Conservation (phyloP, 108 stramenopile genomes). For the Fragilariopsis cylindrus region DNA sequence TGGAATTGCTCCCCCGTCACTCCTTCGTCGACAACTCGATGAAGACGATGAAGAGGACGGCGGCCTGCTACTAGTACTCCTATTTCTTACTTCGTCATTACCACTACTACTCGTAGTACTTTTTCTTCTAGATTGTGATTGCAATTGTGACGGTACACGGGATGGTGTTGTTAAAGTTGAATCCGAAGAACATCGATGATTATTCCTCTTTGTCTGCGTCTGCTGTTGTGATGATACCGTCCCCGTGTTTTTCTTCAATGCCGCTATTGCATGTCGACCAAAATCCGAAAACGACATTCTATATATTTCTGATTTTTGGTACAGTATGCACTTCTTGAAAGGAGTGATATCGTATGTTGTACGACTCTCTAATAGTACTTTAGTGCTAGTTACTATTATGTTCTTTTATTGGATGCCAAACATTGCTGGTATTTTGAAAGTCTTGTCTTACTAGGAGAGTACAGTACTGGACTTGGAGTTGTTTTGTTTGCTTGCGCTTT, state of each 20-base stretch:
- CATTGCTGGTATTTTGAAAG: too few relatives aligned
- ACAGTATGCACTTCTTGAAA: too few relatives aligned
- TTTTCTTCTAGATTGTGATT: neutral
- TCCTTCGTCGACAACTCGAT: neutral
- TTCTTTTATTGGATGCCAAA: too few relatives aligned
- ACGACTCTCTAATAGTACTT: too few relatives aligned
- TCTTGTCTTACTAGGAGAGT: too few relatives aligned
- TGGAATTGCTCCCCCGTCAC: constrained; percentile 11
- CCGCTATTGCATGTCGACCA: neutral
- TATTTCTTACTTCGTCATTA: neutral
- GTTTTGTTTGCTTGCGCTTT: too few relatives aligned
- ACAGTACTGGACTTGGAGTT: too few relatives aligned
- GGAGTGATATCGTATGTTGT: too few relatives aligned
- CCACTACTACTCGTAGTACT: neutral
- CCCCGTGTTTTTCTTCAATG: neutral
- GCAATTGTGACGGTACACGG: neutral
- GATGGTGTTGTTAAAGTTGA: neutral
- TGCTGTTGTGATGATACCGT: neutral
- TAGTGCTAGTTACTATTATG: too few relatives aligned
- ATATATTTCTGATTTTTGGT: too few relatives aligned
- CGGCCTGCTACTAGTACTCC: too few relatives aligned
- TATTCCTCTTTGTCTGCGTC: too few relatives aligned
- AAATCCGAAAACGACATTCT: constrained; percentile 18
- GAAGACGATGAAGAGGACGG: neutral
- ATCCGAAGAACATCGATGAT: neutral